These are phyloP conservation scores for Xanthoconium stramineum DNA, from an alignment of 768 basidiomycete genomes.

Conservation along the genomic window DNA sequence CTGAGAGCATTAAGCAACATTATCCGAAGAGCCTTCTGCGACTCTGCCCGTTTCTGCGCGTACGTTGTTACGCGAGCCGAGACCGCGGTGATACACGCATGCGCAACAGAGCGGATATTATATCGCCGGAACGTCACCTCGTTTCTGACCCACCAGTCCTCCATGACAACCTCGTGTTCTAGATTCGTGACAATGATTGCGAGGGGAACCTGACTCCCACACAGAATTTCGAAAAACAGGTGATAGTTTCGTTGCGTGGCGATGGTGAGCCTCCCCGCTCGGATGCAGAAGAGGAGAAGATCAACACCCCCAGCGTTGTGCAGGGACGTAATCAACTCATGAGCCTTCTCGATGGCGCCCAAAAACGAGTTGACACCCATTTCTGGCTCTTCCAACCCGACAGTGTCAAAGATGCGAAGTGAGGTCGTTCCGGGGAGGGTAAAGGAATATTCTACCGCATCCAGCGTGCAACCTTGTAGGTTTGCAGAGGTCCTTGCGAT, in stretches of 20 bases:
- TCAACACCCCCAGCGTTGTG: not conserved
- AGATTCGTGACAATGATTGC: not conserved
- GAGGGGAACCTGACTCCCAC: not conserved
- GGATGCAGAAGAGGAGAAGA: not conserved
- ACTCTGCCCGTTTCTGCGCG: too few species aligned
- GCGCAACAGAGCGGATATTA: too few species aligned
- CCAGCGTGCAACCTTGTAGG: not conserved
- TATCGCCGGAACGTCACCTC: too few species aligned
- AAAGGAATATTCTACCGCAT: not conserved
- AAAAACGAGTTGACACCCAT: not conserved
- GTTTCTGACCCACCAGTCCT: not conserved
- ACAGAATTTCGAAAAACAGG: not conserved
- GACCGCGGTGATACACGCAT: too few species aligned
- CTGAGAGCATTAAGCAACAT: too few species aligned
- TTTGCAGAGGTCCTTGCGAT: not conserved
- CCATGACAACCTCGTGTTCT: not conserved
- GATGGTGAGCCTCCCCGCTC: not conserved
- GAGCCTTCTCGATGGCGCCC: not conserved
- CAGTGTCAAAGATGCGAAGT: not conserved
- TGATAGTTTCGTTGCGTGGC: not conserved
- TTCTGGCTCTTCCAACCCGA: not conserved
- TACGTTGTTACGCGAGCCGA: too few species aligned
- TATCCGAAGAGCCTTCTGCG: too few species aligned
- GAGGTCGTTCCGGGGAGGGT: not conserved
- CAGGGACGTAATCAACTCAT: not conserved